Evolutionary conservation across 768 basidiomycete genomes (phyloP), one percentile per base, ranked within the genome.

Genomic region (Lepiota brunneoincarnata): DNA sequence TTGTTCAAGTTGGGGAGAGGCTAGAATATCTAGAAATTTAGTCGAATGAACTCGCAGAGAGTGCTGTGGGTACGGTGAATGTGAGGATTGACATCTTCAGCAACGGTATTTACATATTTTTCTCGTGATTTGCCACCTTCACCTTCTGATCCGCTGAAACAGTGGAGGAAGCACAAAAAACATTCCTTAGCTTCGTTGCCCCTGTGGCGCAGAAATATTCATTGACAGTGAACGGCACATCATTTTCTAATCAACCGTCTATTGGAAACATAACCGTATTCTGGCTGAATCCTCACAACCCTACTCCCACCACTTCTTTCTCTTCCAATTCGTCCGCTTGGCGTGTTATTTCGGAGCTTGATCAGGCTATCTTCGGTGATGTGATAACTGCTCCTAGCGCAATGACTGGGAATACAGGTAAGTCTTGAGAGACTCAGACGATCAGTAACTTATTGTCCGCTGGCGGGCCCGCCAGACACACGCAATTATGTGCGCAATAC

Each of bases 391-490:
- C 65, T 14, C 67, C 67, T 12, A 68, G 64, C 40, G 65, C 65
- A 21, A 68, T 68, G 67, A 66, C 65, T 2, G 65, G 67, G 6
- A 68, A 68, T 50, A 66, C 65, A 43, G 65, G 65, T 66, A 21
- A n/a, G 61, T 40, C 3, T 9, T 44, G 9, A 31, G 21, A 10
- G 7, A 21, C 14, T 7, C 5, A 10, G 17, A 11, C n/a, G 15
- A 12, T 4, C 1, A 41, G 34, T 18, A 21, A 42, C 37, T n/a
- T 42, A 24, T 10, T 17, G 18, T 23, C 31, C 3, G 31, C 24
- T 24, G 20, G 10, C 21, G 39, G 35, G 7, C 17, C 26, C 55
- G 64, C 64, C 43, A 68, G 64, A 21, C 63, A 65, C 7, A 55
- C 54, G 54, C 63, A 66, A 59, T 63, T 66, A 49, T 59, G 65